Percentiles rank a stretch among this genome's conserved stretches.
These are phyloP conservation scores for Gastrolobium villosum DNA, from an alignment of 306 rosid genomes.

Conservation along the genomic window DNA sequence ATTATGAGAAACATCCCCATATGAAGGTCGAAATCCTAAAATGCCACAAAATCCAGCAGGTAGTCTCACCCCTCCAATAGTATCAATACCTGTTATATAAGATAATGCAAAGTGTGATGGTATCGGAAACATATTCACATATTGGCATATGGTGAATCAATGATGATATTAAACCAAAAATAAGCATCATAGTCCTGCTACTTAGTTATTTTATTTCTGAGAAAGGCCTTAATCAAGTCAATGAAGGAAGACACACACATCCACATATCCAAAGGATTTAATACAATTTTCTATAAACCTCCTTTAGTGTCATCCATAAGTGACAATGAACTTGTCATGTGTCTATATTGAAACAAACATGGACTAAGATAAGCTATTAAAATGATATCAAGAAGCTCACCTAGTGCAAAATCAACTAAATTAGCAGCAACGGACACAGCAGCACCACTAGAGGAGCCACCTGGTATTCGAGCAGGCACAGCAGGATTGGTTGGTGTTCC, in stretches of 20 bases:
- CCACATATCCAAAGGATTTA: neutral
- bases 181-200: neutral
- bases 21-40: conserved; percentile 94
- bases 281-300: neutral
- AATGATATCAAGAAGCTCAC: conserved; percentile 57
- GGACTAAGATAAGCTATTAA: neutral
- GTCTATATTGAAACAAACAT: neutral
- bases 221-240: neutral
- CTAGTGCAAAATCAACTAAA: conserved; percentile 88
- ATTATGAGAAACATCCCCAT: conserved; percentile 84
- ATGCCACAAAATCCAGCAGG: conserved; percentile 96
- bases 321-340: neutral
- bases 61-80: conserved; percentile 92
- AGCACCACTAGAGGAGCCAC: conserved; percentile 95
- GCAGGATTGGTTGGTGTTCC: conserved; percentile 90
- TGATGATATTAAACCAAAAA: neutral
- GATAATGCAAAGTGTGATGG: conserved; percentile 19
- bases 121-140: conserved; percentile 34
- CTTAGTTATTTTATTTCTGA: neutral
- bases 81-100: conserved; percentile 77
- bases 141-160: neutral
- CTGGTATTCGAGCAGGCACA: conserved; percentile 73
- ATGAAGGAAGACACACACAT: neutral
- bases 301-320: neutral
- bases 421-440: conserved; percentile 94